These are phyloP conservation scores for Coleophoma cylindrospora DNA, from an alignment of 2,329 filamentous ascomycete genomes.

Conservation along the genomic window DNA sequence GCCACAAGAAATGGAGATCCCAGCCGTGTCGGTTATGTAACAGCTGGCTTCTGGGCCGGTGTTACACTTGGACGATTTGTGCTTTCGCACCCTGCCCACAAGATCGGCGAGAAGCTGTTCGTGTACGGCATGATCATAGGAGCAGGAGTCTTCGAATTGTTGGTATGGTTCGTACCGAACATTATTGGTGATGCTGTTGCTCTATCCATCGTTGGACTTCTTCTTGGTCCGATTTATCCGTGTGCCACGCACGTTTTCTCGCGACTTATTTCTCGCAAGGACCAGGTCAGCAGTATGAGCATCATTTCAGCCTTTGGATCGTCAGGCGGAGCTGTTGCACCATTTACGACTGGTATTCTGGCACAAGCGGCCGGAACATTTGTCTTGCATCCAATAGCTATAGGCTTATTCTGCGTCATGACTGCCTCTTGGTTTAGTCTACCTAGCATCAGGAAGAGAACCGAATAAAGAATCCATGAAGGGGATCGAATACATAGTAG, in stretches of 20 bases:
- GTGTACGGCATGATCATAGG: conserved; percentile 59
- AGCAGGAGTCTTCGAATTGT: conserved; percentile 63
- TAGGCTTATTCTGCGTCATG: conserved; percentile 63
- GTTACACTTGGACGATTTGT: conserved; percentile 73
- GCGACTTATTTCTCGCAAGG: conserved; percentile 48
- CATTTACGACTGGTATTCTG: conserved; percentile 42
- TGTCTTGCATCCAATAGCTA: conserved; percentile 52
- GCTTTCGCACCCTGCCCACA: conserved; percentile 60
- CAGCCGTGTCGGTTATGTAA: conserved; percentile 72
- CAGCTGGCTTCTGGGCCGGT: conserved; percentile 65
- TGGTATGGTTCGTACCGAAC: conserved; percentile 75
- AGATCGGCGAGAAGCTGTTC: conserved; percentile 65
- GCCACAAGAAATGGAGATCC: conserved; percentile 65
- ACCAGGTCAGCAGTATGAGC: conserved; percentile 59
- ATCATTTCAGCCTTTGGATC: conserved; percentile 67
- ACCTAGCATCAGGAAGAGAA: conserved; percentile 53
- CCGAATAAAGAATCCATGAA: conserved; percentile 37
- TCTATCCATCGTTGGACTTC: conserved; percentile 64
- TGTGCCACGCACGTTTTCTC: conserved; percentile 64
- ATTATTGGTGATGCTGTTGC: conserved; percentile 65
- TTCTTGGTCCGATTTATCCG: conserved; percentile 77
- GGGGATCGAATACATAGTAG: background rate
- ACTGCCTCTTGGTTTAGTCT: conserved; percentile 57
- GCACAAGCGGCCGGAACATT: conserved; percentile 40
- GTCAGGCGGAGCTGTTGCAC: conserved; percentile 62